Conservation (phyloP, 2,329 filamentous ascomycete species). For the Fusarium nisikadoi region DNA sequence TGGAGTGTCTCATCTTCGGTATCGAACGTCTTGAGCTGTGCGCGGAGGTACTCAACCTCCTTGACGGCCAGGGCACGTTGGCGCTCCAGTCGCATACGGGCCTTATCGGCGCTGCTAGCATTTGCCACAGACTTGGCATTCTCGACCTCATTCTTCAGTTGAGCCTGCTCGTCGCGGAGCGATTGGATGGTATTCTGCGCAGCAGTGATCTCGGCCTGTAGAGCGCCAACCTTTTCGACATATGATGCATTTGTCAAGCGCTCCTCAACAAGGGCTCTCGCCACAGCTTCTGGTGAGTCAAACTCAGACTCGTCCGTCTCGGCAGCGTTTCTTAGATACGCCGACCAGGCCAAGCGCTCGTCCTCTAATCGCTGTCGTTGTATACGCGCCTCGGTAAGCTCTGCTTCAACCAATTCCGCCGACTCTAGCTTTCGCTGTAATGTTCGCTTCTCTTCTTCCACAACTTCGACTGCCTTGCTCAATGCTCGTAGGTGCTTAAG, state of each 20-base stretch:
- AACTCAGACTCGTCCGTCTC: conserved; percentile 76
- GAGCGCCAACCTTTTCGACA: conserved; percentile 80
- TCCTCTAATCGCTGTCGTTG: conserved; percentile 90
- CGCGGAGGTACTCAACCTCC: conserved; percentile 92
- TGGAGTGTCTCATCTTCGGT: conserved; percentile 89
- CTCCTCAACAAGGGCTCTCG: conserved; percentile 84
- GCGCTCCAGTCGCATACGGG: conserved; percentile 80
- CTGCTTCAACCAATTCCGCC: conserved; percentile 77
- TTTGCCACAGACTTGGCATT: conserved; percentile 67
- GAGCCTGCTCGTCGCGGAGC: conserved; percentile 75
- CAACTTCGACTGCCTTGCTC: conserved; percentile 88
- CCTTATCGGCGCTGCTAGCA: conserved; percentile 69
- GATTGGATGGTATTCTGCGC: conserved; percentile 79
- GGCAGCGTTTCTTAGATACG: conserved; percentile 79
- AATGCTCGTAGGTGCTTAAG: conserved; percentile 83
- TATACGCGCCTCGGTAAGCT: conserved; percentile 81
- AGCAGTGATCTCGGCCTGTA: conserved; percentile 81
- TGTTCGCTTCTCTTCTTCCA: conserved; percentile 92
- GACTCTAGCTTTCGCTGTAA: conserved; percentile 81
- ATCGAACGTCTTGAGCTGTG: conserved; percentile 89
- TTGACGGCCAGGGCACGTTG: conserved; percentile 88
- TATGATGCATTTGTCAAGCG: conserved; percentile 81
- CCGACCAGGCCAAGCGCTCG: conserved; percentile 86
- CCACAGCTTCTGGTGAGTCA: conserved; percentile 87
- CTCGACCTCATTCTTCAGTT: conserved; percentile 75